phyloP scores from a whole-genome alignment of 2,329 filamentous ascomycete genomes.

The Triangularia setosa region DNA sequence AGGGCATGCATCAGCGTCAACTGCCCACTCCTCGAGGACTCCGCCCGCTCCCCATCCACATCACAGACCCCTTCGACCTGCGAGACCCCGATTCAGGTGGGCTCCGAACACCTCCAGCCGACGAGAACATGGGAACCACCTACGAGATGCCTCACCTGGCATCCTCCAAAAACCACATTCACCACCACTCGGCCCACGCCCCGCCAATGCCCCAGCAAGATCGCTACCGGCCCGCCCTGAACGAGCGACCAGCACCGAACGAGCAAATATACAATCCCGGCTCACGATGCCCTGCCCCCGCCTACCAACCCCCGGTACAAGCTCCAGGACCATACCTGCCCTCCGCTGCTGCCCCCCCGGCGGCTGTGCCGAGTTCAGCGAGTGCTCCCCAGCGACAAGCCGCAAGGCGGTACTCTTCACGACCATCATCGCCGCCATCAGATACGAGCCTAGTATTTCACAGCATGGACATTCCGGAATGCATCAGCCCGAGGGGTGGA shows the following conservation, averaged over 20 bases:
- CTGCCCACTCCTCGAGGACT: neutral
- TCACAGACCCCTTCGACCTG: neutral
- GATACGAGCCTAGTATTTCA: constrained; percentile 50
- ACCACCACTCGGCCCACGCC: constrained; percentile 15
- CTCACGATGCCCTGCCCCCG: constrained; percentile 13
- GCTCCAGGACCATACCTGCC: neutral
- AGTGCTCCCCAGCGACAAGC: neutral
- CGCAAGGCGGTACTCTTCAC: constrained; percentile 30
- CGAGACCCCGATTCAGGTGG: constrained; percentile 14
- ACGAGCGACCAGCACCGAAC: constrained; percentile 22
- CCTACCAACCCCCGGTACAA: neutral
- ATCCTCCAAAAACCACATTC: constrained; percentile 27
- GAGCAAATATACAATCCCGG: constrained; percentile 19
- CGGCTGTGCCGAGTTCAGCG: neutral
- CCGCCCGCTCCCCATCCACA: neutral
- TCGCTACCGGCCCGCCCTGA: constrained; percentile 17
- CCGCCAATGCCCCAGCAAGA: constrained; percentile 14
- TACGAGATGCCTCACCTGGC: constrained; percentile 31
- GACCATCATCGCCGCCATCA: constrained; percentile 37
- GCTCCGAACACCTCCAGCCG: constrained; percentile 29
- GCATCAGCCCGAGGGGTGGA: constrained; percentile 71
- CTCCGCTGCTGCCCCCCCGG: neutral
- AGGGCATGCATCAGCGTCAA: constrained; percentile 10
- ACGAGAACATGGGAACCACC: constrained; percentile 33
- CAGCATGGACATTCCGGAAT: constrained; percentile 67